These are phyloP conservation scores for Aspergillus nidulans DNA, from an alignment of 495 filamentous ascomycete species.

Conservation along the genomic window DNA sequence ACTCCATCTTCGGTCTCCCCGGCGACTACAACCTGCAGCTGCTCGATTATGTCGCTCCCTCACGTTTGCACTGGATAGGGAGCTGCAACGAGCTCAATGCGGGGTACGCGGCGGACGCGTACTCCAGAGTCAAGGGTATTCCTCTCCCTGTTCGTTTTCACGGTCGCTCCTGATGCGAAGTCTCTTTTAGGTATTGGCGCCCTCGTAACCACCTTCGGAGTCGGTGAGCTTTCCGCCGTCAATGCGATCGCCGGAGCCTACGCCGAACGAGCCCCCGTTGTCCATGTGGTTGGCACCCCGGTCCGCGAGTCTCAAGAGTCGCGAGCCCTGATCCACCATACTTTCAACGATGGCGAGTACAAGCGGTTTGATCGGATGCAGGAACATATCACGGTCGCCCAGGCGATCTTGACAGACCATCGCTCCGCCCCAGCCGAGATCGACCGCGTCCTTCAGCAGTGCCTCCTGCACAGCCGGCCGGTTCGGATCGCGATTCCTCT, in stretches of 20 bases:
- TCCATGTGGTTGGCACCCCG: constrained; percentile 70
- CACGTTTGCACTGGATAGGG: constrained; percentile 66
- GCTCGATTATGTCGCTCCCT: constrained; percentile 60
- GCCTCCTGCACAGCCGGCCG: constrained; percentile 30
- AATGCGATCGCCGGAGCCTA: constrained; percentile 69
- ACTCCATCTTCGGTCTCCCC: constrained; percentile 61
- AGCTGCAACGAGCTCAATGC: constrained; percentile 78
- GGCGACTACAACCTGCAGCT: constrained; percentile 70
- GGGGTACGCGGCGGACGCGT: constrained; percentile 76
- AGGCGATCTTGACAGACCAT: constrained; percentile 27
- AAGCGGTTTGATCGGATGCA: constrained; percentile 30
- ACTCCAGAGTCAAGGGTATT: constrained; percentile 68
- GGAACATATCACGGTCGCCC: constrained; percentile 30
- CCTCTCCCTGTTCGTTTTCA: constrained; percentile 9
- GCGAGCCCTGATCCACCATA: constrained; percentile 35
- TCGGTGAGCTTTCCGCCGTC: constrained; percentile 71
- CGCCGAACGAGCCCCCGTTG: constrained; percentile 69
- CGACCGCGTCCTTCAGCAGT: constrained; percentile 30
- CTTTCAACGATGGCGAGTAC: constrained; percentile 35
- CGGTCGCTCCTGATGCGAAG: neutral
- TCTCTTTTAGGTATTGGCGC: constrained; percentile 30
- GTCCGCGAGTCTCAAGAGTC: constrained; percentile 19
- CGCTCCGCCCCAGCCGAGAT: constrained; percentile 28
- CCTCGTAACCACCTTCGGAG: constrained; percentile 72
- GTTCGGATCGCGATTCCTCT: constrained; percentile 37